Percentiles rank a stretch among this genome's conserved stretches.
Evolutionary conservation across 352 stramenopile species (phyloP).

Genomic region (Phytophthora kernoviae): DNA sequence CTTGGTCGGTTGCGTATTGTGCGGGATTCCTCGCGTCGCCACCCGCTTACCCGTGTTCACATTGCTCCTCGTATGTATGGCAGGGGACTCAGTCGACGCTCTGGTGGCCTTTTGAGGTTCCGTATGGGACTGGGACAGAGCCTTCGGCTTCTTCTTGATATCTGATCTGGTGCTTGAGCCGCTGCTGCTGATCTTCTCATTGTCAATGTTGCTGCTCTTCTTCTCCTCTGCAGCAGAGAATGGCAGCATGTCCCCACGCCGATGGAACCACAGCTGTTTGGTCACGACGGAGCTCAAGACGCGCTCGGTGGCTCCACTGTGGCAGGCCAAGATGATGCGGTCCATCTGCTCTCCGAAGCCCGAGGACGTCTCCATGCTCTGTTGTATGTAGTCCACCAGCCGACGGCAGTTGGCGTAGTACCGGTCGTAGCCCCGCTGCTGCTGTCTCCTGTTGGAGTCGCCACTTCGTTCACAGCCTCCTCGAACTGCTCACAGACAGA

Average conservation of each 20-base stretch:
- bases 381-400: constrained; percentile 64
- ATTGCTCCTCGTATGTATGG: constrained; percentile 24
- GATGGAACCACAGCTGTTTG: constrained; percentile 66
- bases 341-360: constrained; percentile 71
- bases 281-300: constrained; percentile 65
- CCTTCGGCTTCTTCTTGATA: constrained; percentile 25
- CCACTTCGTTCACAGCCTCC: constrained; percentile 15
- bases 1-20: constrained; percentile 24
- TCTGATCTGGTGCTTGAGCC: background rate
- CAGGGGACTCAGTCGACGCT: constrained; percentile 18
- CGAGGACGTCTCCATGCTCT: constrained; percentile 65
- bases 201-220: constrained; percentile 8
- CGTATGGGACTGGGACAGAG: constrained; percentile 8
- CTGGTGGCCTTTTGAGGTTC: constrained; percentile 4
- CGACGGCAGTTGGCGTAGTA: constrained; percentile 65
- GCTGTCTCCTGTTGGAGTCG: background rate
- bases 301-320: constrained; percentile 57
- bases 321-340: constrained; percentile 68
- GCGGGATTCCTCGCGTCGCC: constrained; percentile 6
- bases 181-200: constrained; percentile 2
- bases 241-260: constrained; percentile 13
- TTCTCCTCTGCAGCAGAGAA: background rate
- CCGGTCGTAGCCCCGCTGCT: constrained; percentile 49
- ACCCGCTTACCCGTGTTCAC: constrained; percentile 18
- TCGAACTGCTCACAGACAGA: constrained; percentile 56